Base-by-base conservation (phyloP, 2,329 filamentous ascomycete species). In the Colletotrichum chrysophilum region DNA sequence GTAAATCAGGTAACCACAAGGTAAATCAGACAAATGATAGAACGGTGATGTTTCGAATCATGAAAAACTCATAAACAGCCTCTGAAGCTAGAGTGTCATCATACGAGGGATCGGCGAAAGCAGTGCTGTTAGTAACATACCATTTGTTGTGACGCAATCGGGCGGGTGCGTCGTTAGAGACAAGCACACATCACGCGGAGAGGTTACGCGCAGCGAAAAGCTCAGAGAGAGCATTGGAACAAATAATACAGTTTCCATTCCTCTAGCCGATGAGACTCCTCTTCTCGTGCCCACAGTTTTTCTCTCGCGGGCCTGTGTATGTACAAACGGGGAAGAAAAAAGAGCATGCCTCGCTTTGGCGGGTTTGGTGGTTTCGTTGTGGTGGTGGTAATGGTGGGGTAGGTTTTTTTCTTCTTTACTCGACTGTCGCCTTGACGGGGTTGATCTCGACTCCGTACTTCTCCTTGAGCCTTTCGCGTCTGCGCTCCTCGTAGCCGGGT, bases 391-490 rank as follows among this genome's bases (percentile, higher is more conserved):
- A 52, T 13, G 38, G 55, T 64, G 67, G 52, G 56, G 18, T 9
- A 34, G 18, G 21, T 10, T 34, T 77, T 73, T 66, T 71, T 65
- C 70, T 52, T 61, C 32, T 80, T 77, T 81, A 84, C 78, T 91
- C 87, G 78, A 85, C 84, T 64, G 85, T 86, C 58, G 89, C 88
- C 74, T 85, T 90, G 79, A 93, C 91, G 71, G 92, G 90, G 81
- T 93, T 91, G 82, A 98, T 93, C 79, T 98, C 95, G 81, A 97
- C 91, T 75, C 96, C 95, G 82, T 98, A 98, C 85, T 93, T 95
- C 86, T 95, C 93, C 90, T 95, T 93, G 84, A 98, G 90, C 80
- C 95, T 91, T 87, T 96, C 89, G 79, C 92, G 91, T 84, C 96
- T 93, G 85, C 96, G 90, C 88, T 98, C 95, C 80, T 95, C 94